A percentile compares a stretch with the other conserved stretches of the same genome.
Conservation (phyloP, 2,329 filamentous ascomycete genomes). For the Sporothrix variecibatus region DNA sequence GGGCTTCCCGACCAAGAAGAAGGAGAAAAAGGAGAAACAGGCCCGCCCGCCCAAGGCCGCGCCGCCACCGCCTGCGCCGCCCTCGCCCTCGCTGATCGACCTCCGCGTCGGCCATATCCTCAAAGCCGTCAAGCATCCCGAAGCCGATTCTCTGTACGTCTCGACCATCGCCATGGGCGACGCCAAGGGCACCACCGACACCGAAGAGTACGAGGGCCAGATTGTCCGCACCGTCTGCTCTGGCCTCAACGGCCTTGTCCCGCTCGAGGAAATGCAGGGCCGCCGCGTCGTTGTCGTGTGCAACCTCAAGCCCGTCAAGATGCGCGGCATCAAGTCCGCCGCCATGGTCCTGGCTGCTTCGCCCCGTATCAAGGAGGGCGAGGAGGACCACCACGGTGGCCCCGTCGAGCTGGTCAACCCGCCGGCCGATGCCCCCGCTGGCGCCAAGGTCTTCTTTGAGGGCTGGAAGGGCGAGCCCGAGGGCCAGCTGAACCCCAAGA, state of each 20-base stretch:
- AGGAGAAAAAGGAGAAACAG: conserved; percentile 89
- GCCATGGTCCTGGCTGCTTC: conserved; percentile 96
- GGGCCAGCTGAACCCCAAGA: conserved; percentile 94
- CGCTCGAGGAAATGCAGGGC: conserved; percentile 93
- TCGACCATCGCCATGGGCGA: conserved; percentile 96
- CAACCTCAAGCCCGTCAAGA: conserved; percentile 98
- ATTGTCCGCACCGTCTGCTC: conserved; percentile 95
- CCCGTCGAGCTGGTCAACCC: conserved; percentile 91
- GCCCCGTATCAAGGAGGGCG: conserved; percentile 78
- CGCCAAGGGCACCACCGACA: conserved; percentile 81
- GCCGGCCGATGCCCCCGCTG: conserved; percentile 74
- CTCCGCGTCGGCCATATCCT: conserved; percentile 96
- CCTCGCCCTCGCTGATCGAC: conserved; percentile 85
- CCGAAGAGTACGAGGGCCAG: conserved; percentile 86
- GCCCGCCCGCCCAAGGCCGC: conserved; percentile 61
- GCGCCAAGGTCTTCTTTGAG: conserved; percentile 89
- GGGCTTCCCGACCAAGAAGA: conserved; percentile 52
- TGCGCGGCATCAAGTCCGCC: conserved; percentile 78
- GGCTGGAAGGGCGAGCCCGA: conserved; percentile 94
- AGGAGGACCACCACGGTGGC: conserved; percentile 76
- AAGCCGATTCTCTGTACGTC: conserved; percentile 93
- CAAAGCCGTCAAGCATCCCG: conserved; percentile 92
- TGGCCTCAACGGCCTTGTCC: conserved; percentile 88
- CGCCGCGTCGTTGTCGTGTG: conserved; percentile 94
- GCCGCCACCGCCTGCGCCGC: conserved; percentile 71